Evolutionary conservation across 2,329 filamentous ascomycete species (phyloP), one percentile per base, ranked within the genome.

Genomic region (Xylaria hypoxylon): DNA sequence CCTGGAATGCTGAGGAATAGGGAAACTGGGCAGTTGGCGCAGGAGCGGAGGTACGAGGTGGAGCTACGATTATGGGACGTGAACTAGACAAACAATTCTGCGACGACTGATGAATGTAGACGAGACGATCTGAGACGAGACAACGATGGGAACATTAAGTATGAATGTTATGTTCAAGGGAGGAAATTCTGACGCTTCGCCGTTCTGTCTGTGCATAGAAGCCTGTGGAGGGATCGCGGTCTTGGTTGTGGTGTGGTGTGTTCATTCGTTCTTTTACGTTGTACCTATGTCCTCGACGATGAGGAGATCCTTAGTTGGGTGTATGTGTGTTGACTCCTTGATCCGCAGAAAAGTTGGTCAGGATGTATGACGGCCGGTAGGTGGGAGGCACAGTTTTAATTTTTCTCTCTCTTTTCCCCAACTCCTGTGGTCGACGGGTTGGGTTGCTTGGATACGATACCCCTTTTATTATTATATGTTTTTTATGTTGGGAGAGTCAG

Each of bases 1-100:
- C 77, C 2, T 78, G 77, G 77, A 70, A 73, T 40, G 66, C 67
- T 15, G 75, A 75, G 45, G 74, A 72, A 38, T 77, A 68, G 59
- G 13, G 48, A 42, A 17, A 35, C 2, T 48, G 22, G 24, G 22
- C 17, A 45, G 51, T 33, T 42, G 28, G 28, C 4, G 22, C 22
- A 51, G 42, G n/a, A 40, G 22, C 2, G 6, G 33, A 17, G n/a
- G n/a, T n/a, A n/a, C n/a, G n/a, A n/a, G n/a, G n/a, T 22, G 17
- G 26, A 22, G n/a, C 19, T 5, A 45, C 19, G 22, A 19, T 42
- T 40, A 44, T 50, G 50, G 24, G 24, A 45, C 5, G 8, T 38
- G 57, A 60, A 31, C 17, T 40, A 17, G 52, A 19, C 15, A 51
- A 40, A 17, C 53, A 55, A 31, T 60, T 26, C 3, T 42, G n/a